Evolutionary conservation across 1,284 basidiomycete species (phyloP).

Genomic region (Rugosomyces carneus): DNA sequence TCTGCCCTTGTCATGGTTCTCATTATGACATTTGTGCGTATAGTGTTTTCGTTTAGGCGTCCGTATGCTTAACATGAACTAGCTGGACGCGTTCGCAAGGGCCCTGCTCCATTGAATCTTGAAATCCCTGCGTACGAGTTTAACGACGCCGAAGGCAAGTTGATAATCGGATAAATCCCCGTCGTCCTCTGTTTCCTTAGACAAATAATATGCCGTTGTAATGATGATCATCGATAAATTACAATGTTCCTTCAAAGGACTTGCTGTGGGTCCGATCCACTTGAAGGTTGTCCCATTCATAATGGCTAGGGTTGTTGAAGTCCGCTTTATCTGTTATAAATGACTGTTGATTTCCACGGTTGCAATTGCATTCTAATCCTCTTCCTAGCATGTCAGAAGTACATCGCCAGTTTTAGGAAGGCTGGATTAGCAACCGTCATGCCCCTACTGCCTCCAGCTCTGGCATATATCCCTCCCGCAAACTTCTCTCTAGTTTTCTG

Average conservation of each 20-base stretch:
- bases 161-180: conserved; percentile 77
- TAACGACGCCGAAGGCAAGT: conserved; percentile 83
- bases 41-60: conserved; percentile 3
- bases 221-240: conserved; percentile 14
- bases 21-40: conserved; percentile 88
- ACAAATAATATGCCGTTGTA: conserved; percentile 12
- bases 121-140: conserved; percentile 88
- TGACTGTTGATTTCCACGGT: too few species aligned
- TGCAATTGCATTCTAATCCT: conserved; percentile 6
- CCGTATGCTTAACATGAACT: conserved; percentile 11
- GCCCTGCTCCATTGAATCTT: conserved; percentile 93
- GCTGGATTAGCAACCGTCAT: conserved; percentile 26
- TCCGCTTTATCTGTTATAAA: not conserved
- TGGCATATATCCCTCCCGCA: conserved; percentile 83
- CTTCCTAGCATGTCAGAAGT: conserved; percentile 25
- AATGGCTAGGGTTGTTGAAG: not conserved
- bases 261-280: not conserved
- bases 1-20: conserved; percentile 98
- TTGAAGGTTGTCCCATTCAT: too few species aligned
- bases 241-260: not conserved
- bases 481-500: conserved; percentile 78
- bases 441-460: conserved; percentile 70
- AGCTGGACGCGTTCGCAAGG: conserved; percentile 93
- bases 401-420: conserved; percentile 15
- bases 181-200: conserved; percentile 36